A percentile compares a stretch with the other conserved stretches of the same genome.
Evolutionary conservation across 768 basidiomycete species (phyloP).

Genomic region (Pleurotus salmoneostramineus): DNA sequence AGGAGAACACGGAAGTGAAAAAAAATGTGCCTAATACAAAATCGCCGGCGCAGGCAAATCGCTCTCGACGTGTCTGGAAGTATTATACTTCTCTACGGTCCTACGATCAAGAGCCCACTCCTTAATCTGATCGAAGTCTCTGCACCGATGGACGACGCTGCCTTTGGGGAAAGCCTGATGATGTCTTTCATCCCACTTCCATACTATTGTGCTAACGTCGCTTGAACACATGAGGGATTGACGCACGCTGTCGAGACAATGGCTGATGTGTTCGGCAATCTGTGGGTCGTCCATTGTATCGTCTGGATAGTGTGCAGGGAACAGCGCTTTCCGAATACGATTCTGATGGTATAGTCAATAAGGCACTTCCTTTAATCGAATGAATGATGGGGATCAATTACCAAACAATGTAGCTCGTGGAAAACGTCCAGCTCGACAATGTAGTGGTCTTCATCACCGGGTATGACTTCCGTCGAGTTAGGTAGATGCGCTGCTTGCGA

Average conservation of each 20-base stretch:
- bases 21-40: slow-evolving; percentile 30
- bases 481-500: slow-evolving; percentile 14
- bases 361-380: not conserved
- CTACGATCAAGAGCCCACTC: slow-evolving; percentile 15
- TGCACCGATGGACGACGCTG: slow-evolving; percentile 10
- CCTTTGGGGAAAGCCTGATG: not conserved
- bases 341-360: slow-evolving; percentile 9
- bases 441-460: slow-evolving; percentile 18
- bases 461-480: slow-evolving; percentile 17
- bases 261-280: slow-evolving; percentile 12
- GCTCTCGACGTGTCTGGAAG: not conserved
- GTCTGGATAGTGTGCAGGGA: slow-evolving; percentile 13
- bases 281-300: slow-evolving; percentile 4
- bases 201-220: slow-evolving; percentile 17
- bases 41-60: slow-evolving; percentile 31
- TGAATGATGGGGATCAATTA: not conserved
- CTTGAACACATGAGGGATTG: slow-evolving; percentile 16
- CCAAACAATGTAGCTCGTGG: slow-evolving; percentile 22
- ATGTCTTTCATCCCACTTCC: slow-evolving; percentile 16
- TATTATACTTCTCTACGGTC: slow-evolving; percentile 5
- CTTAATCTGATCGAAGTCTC: slow-evolving; percentile 15
- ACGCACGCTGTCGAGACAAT: slow-evolving; percentile 18
- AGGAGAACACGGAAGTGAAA: no score
- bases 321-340: slow-evolving; percentile 13
- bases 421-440: slow-evolving; percentile 20